Evolutionary conservation across 495 filamentous ascomycete species (phyloP), one percentile per base, ranked within the genome.

Genomic region (Penicillium odoratum): DNA sequence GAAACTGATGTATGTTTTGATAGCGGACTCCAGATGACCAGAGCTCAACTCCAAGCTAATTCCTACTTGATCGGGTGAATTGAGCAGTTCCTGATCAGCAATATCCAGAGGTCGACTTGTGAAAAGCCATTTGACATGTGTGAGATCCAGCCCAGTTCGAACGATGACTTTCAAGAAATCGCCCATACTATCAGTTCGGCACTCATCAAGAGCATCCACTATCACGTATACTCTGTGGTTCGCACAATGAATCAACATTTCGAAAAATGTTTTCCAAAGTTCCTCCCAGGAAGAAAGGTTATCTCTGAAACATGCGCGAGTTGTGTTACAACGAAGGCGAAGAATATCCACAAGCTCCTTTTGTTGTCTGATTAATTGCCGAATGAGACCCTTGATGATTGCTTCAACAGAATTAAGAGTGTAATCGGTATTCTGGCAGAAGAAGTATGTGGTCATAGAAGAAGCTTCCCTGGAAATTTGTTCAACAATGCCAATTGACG

Each of bases 401-500:
- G 69, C 61, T n/a, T 65, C 66, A 33, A 72, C 60, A 45, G 65
- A 77, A 57, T 77, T 77, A 36, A 78, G 54, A 13, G 59, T 47
- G 4, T 44, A 13, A 46, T 74, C 55, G 16, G 67, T 69, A 34
- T 61, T 65, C 62, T 78, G 74, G 52, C 74, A 81, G 62, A 82
- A 79, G 67, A 78, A 82, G 62, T 73, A 80, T 1, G 69, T 68
- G 8, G 79, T 46, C n/a, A 58, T 46, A 15, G 29, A 25, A 3
- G n/a, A 8, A 5, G 61, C 53, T 38, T 26, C 1, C 26, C 47
- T 6, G 3, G 28, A 44, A 28, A 64, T 48, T 15, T 48, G 25
- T 15, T 60, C 52, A 16, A 60, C 50, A 28, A 64, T 34, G n/a
- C 61, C 57, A 15, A 64, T 64, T 26, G 45, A 38, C 28, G 60